Base-by-base conservation (phyloP, 2,329 filamentous ascomycete genomes). In the Trichophyton schoenleinii region DNA sequence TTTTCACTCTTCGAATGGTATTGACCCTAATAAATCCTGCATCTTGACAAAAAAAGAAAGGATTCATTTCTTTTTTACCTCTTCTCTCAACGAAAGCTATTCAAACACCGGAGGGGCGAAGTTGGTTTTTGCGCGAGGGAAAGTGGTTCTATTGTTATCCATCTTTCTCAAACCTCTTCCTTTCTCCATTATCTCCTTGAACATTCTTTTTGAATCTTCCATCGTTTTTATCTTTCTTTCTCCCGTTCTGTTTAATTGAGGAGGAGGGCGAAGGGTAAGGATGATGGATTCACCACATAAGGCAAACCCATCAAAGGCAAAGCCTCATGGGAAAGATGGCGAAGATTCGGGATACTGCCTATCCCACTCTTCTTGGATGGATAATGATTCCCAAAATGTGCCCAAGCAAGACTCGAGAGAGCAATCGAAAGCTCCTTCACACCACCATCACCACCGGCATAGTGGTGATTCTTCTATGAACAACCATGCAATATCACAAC, bases 201-300 rank as follows among this genome's bases (percentile, higher is more conserved):
- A 55, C 52, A 36, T 55, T 55, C 52, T 59, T 49, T 15, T 36
- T 34, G 36, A 36, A 52, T 62, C 22, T 58, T 59, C n/a, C 57
- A 41, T 58, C 20, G 52, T 36, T 57, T 49, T 13, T 38, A 38
- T 13, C 34, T 38, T 58, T 59, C 52, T 60, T 22, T 42, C 36
- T 42, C 31, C 46, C 42, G 22, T 36, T 55, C 31, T 41, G 31
- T 22, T 44, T 28, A 38, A 53, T 20, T 55, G 3, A 58, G 58
- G 31, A 49, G 41, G 31, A 36, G 22, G 8, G 46, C 31, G 46
- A 52, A 52, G 46, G 46, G 38, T 46, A 15, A 52, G n/a, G 53
- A 49, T 55, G 22, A 75, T 76, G 74, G 72, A 75, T 66, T 70
- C 75, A 49, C 61, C 62, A 61, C 73, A 74, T 64, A 73, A 72